A percentile compares a stretch with the other conserved stretches of the same genome.
These are phyloP conservation scores for Bimuria novae-zelandiae DNA, from an alignment of 2,329 filamentous ascomycete species.

Conservation along the genomic window DNA sequence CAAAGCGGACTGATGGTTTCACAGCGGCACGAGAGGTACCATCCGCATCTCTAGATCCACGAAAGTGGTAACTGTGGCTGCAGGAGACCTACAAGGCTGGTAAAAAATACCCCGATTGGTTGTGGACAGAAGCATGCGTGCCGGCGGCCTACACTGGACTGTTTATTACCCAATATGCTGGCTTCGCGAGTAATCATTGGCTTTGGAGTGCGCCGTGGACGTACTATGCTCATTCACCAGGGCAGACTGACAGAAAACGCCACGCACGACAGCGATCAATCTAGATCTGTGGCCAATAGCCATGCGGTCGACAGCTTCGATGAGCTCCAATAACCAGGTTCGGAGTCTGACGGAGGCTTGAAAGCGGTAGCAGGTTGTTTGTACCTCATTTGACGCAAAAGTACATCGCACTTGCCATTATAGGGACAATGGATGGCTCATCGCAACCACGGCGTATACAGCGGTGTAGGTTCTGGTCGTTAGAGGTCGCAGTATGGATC, in stretches of 20 bases:
- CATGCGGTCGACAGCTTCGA: constrained; percentile 13
- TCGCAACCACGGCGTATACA: constrained; percentile 7
- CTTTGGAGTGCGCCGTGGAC: constrained; percentile 17
- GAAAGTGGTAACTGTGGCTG: constrained; percentile 21
- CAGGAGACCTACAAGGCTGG: constrained; percentile 27
- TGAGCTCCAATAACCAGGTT: constrained; percentile 34
- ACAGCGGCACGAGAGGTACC: constrained; percentile 13
- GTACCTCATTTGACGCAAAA: constrained; percentile 23
- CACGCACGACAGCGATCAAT: constrained; percentile 34
- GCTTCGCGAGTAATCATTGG: constrained; percentile 18
- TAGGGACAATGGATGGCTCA: neutral
- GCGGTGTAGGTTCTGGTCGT: constrained; percentile 7
- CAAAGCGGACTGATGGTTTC: constrained; percentile 17
- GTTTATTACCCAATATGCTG: constrained; percentile 25
- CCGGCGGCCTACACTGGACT: constrained; percentile 21
- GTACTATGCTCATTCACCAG: constrained; percentile 25
- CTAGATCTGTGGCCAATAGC: constrained; percentile 21
- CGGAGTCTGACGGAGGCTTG: constrained; percentile 13
- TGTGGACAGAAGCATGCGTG: constrained; percentile 9
- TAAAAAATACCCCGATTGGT: constrained; percentile 31
- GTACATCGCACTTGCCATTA: constrained; percentile 3
- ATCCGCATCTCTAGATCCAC: constrained; percentile 13
- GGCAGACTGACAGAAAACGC: constrained; percentile 45
- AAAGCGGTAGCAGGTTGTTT: constrained; percentile 18
- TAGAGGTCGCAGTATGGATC: neutral